Evolutionary conservation across 176 grass and related monocot genomes (phyloP).

Genomic region (Urochloa ruziziensis): DNA sequence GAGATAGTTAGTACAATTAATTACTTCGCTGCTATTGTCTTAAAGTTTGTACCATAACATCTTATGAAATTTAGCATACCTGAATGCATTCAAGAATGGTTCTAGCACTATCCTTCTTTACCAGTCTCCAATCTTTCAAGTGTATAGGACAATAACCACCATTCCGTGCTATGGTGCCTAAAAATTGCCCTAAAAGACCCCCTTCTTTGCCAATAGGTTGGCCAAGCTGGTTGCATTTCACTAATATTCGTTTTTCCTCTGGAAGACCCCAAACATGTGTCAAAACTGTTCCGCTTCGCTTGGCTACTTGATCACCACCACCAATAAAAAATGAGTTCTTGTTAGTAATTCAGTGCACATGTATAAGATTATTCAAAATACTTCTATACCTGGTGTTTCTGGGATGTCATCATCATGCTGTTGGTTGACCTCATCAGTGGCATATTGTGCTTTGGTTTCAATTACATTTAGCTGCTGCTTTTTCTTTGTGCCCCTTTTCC

Average conservation of each 20-base stretch:
- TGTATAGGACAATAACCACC: neutral
- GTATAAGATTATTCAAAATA: neutral
- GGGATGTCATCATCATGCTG: neutral
- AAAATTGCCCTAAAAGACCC: slow-evolving; percentile 11
- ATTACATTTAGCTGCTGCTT: neutral
- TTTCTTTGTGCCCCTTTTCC: neutral
- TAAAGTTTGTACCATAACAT: neutral
- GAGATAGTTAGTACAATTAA: neutral
- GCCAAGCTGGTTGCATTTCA: neutral
- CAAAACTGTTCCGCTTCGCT: neutral
- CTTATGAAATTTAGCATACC: neutral
- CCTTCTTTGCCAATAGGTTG: slow-evolving; percentile 19
- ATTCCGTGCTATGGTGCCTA: neutral
- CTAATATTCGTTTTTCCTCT: neutral
- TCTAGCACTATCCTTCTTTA: neutral
- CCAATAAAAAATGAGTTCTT: neutral
- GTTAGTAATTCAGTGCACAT: neutral
- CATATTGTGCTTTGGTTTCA: neutral
- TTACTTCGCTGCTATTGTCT: too few species aligned
- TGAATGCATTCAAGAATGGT: neutral
- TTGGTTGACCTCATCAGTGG: neutral
- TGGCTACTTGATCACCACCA: neutral
- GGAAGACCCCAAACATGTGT: neutral
- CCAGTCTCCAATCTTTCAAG: neutral
- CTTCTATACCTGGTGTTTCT: neutral